A percentile compares a stretch with the other conserved stretches of the same genome.
phyloP scores from a whole-genome alignment of 768 basidiomycete genomes.

The Podaxis rugospora region DNA sequence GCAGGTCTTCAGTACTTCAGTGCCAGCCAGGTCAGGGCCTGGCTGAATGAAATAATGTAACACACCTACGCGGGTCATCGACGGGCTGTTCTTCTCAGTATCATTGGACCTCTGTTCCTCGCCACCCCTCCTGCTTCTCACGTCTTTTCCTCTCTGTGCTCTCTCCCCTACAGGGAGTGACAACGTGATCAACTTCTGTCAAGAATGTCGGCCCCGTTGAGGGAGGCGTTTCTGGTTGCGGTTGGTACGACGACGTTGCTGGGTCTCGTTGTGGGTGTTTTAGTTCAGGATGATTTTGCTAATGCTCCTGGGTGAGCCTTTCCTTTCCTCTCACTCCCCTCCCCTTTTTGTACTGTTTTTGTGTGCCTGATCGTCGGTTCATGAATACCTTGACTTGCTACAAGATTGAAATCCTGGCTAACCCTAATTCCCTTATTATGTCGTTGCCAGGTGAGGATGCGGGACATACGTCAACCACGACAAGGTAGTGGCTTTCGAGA shows the following conservation, averaged over 20 bases:
- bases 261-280: not conserved
- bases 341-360: not conserved
- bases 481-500: not conserved
- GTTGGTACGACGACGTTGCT: not conserved
- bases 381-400: not conserved
- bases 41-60: not conserved
- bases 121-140: not conserved
- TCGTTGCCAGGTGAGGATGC: slow-evolving; percentile 12
- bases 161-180: not conserved
- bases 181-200: not conserved
- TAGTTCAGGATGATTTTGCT: not conserved
- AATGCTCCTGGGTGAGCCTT: not conserved
- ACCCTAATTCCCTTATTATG: not conserved
- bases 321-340: not conserved
- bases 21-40: too few relatives aligned
- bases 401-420: not conserved
- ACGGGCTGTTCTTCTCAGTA: not conserved
- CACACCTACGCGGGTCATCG: not conserved
- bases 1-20: too few relatives aligned
- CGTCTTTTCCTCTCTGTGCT: not conserved
- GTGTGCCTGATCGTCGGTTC: not conserved
- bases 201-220: not conserved
- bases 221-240: not conserved
- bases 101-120: not conserved
- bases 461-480: slow-evolving; percentile 19